Percentiles rank a stretch among this genome's conserved stretches.
These are phyloP conservation scores for Calonectria pseudoreteaudii DNA, from an alignment of 2,329 filamentous ascomycete genomes.

Conservation along the genomic window DNA sequence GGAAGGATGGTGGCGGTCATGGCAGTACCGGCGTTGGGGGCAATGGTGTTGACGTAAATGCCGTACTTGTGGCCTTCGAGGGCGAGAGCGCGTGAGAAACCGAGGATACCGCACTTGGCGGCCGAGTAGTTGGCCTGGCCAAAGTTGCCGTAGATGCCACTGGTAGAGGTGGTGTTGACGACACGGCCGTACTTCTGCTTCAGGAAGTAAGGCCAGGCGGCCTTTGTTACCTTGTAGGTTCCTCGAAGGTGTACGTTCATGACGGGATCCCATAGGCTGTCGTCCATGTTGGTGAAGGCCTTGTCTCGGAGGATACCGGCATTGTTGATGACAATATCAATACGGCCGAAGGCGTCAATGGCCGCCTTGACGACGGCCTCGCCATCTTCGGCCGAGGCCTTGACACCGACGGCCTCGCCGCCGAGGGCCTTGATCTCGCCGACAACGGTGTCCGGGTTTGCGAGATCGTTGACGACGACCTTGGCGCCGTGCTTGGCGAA, in stretches of 20 bases:
- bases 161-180: slow-evolving; percentile 96
- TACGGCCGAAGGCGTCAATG: slow-evolving; percentile 91
- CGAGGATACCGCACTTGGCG: slow-evolving; percentile 91
- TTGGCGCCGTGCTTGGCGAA: slow-evolving; percentile 87
- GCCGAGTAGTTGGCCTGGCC: slow-evolving; percentile 98
- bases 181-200: slow-evolving; percentile 99
- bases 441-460: slow-evolving; percentile 90
- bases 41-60: slow-evolving; percentile 98
- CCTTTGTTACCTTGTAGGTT: slow-evolving; percentile 97
- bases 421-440: slow-evolving; percentile 91
- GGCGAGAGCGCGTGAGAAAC: slow-evolving; percentile 92
- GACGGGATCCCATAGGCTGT: slow-evolving; percentile 91
- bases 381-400: slow-evolving; percentile 93
- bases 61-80: slow-evolving; percentile 97
- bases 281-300: slow-evolving; percentile 97
- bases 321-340: slow-evolving; percentile 98
- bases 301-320: slow-evolving; percentile 98
- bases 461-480: slow-evolving; percentile 95
- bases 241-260: slow-evolving; percentile 92
- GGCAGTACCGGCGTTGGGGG: slow-evolving; percentile 94
- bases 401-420: slow-evolving; percentile 91
- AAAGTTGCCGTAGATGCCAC: slow-evolving; percentile 99
- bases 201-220: slow-evolving; percentile 96
- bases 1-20: slow-evolving; percentile 96
- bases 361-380: slow-evolving; percentile 91